Base-by-base conservation (phyloP, 2,329 filamentous ascomycete genomes). In the Stachybotrys chlorohalonatus region DNA sequence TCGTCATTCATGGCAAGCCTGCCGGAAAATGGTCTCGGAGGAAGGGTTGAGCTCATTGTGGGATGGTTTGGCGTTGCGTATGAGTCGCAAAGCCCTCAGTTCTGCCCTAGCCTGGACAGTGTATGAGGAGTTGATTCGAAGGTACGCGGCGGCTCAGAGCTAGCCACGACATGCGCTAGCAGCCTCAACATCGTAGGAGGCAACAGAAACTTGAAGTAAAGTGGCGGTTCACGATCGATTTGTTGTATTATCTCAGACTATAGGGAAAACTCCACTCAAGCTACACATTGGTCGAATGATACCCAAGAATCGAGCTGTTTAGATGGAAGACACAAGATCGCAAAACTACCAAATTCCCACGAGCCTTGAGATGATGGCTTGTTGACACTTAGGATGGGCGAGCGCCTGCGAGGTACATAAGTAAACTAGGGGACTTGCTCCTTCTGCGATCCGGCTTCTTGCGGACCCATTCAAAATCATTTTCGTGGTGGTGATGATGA, bases 41-140 rank as follows among this genome's bases (percentile, higher is more conserved):
- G 93, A 96, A 59, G 93, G 93, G 0, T 62, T 88, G 17, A 80
- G 86, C 53, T 88, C 88, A 57, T 77, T 99, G 55, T 92, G 94
- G 71, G 88, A 94, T 68, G 94, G 94, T 1, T 71, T 99, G 54
- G 89, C 83, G 1, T 75, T 99, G 61, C 82, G 94, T 55, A 95
- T 97, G 78, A 88, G 86, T 49, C 81, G 94, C 62, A 99, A 99
- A 71, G 93, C 91, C 6, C 73, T 96, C 49, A 96, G 92, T 70
- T 93, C 88, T 53, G 94, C 94, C n/a, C 77, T 97, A 61, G 93
- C 93, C 7, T 99, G 94, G 94, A 97, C 93, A 9, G 79, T 96
- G 47, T 99, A 99, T 66, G 94, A 99, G 73, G 93, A 96, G 70
- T 71, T 96, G 63, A 87, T 97, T 58, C 77, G 92, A 57, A 80